These are phyloP conservation scores for Aegilops speltoides DNA, from an alignment of 176 grass and related monocot genomes.

Conservation along the genomic window DNA sequence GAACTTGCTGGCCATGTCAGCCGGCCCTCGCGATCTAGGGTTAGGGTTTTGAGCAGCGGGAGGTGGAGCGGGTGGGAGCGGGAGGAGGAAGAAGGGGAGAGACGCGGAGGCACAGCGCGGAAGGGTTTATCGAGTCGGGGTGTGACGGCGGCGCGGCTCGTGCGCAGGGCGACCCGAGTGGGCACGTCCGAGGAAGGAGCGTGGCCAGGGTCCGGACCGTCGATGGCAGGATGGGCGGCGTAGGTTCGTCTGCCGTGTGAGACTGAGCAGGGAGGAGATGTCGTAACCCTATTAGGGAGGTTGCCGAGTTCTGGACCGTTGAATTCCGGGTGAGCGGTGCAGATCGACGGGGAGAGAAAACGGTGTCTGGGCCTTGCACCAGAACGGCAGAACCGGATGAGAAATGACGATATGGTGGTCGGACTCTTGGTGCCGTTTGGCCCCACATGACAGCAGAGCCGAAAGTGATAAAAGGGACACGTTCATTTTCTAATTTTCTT, in stretches of 20 bases:
- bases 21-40: constrained; percentile 28
- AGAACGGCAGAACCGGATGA: not conserved
- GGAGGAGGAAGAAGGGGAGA: not conserved
- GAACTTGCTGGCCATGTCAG: constrained; percentile 79
- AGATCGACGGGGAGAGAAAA: not conserved
- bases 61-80: constrained; percentile 1
- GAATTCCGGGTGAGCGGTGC: not conserved
- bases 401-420: not conserved
- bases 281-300: constrained; percentile 22
- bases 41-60: constrained; percentile 47
- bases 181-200: constrained; percentile 23
- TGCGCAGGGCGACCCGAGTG: not conserved
- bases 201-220: not conserved
- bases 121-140: constrained; percentile 53
- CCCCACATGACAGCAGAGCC: not conserved
- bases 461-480: not conserved
- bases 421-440: no score
- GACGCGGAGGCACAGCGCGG: constrained; percentile 16
- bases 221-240: not conserved
- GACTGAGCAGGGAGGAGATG: not conserved
- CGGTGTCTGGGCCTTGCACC: not conserved
- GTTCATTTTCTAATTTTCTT: no score
- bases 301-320: not conserved
- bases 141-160: constrained; percentile 24
- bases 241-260: not conserved